These are phyloP conservation scores for Tricholoma terreum DNA, from an alignment of 768 basidiomycete species.

Conservation along the genomic window DNA sequence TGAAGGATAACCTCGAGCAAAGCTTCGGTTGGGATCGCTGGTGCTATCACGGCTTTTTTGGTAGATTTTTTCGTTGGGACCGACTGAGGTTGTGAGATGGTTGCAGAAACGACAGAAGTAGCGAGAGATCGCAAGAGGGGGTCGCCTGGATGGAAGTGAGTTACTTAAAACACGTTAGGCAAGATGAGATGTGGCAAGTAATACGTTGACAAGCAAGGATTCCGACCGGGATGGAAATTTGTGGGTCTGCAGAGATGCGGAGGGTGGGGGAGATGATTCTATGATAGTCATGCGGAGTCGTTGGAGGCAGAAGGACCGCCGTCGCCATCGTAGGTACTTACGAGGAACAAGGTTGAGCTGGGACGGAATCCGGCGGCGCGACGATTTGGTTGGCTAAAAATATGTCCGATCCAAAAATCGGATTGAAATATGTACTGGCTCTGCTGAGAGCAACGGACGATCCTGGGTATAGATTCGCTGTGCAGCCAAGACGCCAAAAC, in stretches of 20 bases:
- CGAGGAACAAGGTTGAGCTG: too few species aligned
- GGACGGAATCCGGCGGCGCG: too few species aligned
- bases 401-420: too few species aligned
- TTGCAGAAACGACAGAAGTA: conserved; percentile 54
- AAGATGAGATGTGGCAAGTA: conserved; percentile 6
- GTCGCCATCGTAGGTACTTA: conserved; percentile 37
- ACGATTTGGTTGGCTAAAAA: too few species aligned
- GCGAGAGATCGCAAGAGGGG: conserved; percentile 59
- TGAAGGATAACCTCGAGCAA: conserved; percentile 66
- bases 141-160: conserved; percentile 46
- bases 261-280: conserved; percentile 60
- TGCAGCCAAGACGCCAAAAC: too few species aligned
- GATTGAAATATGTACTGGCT: too few species aligned
- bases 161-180: conserved; percentile 3
- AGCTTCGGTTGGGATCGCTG: conserved; percentile 40
- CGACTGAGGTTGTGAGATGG: conserved; percentile 41
- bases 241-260: conserved; percentile 47
- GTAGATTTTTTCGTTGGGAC: conserved; percentile 44
- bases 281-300: conserved; percentile 59
- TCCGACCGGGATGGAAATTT: conserved; percentile 63
- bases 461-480: too few species aligned
- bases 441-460: not conserved
- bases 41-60: conserved; percentile 54
- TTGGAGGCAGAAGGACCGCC: conserved; percentile 39
- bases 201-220: conserved; percentile 77